phyloP scores from a whole-genome alignment of 2,329 filamentous ascomycete genomes.

The Apiospora marii region DNA sequence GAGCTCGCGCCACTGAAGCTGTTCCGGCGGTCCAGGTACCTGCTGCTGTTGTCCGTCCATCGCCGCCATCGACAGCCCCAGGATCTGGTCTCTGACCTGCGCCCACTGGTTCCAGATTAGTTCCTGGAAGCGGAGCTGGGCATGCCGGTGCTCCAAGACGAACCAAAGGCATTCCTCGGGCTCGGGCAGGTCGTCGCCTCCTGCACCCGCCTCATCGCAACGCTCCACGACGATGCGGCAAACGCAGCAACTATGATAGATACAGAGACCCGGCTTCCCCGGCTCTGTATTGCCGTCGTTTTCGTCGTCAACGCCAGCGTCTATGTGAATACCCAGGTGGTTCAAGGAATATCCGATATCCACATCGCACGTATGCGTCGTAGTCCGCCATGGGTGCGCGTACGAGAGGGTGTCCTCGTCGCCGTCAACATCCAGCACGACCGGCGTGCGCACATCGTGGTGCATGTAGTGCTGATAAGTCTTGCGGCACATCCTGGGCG shows the following conservation, averaged over 20 bases:
- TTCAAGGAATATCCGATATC: not conserved
- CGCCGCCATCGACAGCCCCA: not conserved
- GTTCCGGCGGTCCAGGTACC: too few relatives aligned
- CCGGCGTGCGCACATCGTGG: conserved; percentile 37
- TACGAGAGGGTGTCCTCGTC: not conserved
- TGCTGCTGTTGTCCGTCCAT: not conserved
- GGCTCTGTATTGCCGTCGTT: not conserved
- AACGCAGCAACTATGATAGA: conserved; percentile 39
- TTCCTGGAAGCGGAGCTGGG: not conserved
- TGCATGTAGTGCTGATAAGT: conserved; percentile 38
- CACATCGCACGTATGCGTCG: conserved; percentile 35
- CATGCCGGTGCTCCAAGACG: conserved; percentile 34
- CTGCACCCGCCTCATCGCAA: not conserved
- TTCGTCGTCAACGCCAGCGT: not conserved
- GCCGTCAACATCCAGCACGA: conserved; percentile 30
- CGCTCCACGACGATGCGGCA: not conserved
- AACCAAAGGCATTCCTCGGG: conserved; percentile 35
- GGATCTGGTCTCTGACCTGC: too few relatives aligned
- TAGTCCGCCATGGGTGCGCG: conserved; percentile 34
- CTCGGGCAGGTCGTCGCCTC: not conserved
- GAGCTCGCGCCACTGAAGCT: not conserved
- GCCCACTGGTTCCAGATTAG: not conserved
- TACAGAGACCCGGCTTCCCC: conserved; percentile 24
- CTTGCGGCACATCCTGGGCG: conserved; percentile 35
- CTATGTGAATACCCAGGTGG: not conserved